phyloP scores from a whole-genome alignment of 306 rosid species.

The Cicer arietinum region DNA sequence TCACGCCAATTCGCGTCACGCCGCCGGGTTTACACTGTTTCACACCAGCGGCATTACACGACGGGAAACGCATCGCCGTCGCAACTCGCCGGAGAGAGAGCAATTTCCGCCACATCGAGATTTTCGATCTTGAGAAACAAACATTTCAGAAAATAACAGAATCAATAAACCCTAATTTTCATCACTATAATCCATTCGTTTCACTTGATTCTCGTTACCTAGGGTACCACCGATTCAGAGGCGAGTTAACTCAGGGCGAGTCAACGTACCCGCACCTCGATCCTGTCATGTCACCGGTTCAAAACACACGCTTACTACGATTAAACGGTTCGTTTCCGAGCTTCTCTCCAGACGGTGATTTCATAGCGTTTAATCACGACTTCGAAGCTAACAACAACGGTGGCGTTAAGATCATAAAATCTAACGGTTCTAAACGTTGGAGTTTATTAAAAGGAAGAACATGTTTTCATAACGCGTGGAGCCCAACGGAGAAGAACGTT shows the following conservation, averaged over 20 bases:
- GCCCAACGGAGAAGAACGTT: conserved; percentile 65
- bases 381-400: background rate
- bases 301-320: conserved; percentile 56
- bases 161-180: conserved; percentile 56
- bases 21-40: conserved; percentile 83
- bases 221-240: conserved; percentile 87
- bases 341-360: conserved; percentile 62
- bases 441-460: conserved; percentile 59
- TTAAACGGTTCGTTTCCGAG: conserved; percentile 68
- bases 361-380: conserved; percentile 62
- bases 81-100: conserved; percentile 68
- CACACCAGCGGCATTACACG: conserved; percentile 78
- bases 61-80: conserved; percentile 59
- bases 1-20: conserved; percentile 58
- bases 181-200: conserved; percentile 87
- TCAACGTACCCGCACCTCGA: conserved; percentile 61
- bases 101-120: conserved; percentile 69
- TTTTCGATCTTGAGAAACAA: conserved; percentile 53
- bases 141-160: conserved; percentile 59
- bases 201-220: conserved; percentile 58
- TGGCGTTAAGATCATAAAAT: conserved; percentile 61
- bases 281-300: conserved; percentile 56
- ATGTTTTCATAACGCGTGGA: conserved; percentile 75
- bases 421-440: conserved; percentile 72
- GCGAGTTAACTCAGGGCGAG: conserved; percentile 63